A percentile compares a stretch with the other conserved stretches of the same genome.
Conservation (phyloP, 306 rosid species). For the Prunus mira region DNA sequence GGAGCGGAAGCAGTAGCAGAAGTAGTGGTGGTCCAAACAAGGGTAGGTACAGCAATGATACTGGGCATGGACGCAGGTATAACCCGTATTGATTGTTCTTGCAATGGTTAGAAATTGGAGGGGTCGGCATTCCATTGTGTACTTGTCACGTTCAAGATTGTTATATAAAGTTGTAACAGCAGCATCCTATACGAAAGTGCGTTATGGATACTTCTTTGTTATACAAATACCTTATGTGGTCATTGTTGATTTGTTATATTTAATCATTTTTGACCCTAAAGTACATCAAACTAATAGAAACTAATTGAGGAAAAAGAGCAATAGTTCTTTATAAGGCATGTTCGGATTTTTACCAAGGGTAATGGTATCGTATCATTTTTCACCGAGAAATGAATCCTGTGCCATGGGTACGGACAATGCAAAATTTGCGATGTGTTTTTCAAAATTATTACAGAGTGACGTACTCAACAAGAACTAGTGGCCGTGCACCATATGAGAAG, state of each 20-base stretch:
- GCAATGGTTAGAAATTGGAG: not conserved
- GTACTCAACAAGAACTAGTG: too few species aligned
- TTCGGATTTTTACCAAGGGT: too few species aligned
- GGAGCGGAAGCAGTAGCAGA: slow-evolving; percentile 49
- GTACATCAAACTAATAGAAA: too few species aligned
- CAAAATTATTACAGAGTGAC: too few species aligned
- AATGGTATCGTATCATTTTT: too few species aligned
- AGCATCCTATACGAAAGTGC: not conserved
- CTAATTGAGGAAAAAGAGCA: too few species aligned
- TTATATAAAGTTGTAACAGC: not conserved
- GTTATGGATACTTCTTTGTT: not conserved
- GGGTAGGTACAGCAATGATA: slow-evolving; percentile 58
- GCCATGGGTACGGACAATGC: too few species aligned
- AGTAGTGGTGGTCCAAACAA: slow-evolving; percentile 52
- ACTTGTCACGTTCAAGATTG: not conserved
- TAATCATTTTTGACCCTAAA: too few species aligned
- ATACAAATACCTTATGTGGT: not conserved
- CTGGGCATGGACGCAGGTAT: slow-evolving; percentile 77
- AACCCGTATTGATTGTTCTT: slow-evolving; percentile 64
- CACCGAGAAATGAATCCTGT: too few species aligned
- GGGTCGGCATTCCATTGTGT: not conserved
- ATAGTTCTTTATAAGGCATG: too few species aligned
- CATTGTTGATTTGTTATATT: not conserved
- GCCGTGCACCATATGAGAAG: too few species aligned
- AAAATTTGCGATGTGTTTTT: too few species aligned